Percentiles rank a stretch among this genome's conserved stretches.
These are phyloP conservation scores for Alloteropsis angusta DNA, from an alignment of 202 grass and related monocot species.

Conservation along the genomic window DNA sequence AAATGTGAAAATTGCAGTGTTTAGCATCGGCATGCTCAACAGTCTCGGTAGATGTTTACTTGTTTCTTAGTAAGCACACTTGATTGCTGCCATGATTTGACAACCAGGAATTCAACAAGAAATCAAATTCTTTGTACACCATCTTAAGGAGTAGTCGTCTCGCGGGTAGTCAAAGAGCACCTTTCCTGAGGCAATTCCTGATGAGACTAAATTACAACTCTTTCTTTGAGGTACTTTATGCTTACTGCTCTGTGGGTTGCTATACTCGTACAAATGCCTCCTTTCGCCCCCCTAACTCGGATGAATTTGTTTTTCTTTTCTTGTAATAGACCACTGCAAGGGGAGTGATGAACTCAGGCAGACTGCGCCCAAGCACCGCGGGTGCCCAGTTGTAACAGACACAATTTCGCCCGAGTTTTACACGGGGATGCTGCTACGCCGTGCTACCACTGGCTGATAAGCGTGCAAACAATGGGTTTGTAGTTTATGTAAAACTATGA, in stretches of 20 bases:
- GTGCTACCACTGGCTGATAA: background rate
- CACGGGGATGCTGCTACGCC: background rate
- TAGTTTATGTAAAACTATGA: conserved; percentile 28
- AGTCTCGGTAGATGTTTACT: background rate
- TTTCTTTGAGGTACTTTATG: conserved; percentile 68
- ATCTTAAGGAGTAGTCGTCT: conserved; percentile 84
- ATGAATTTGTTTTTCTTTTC: background rate
- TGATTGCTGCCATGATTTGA: background rate
- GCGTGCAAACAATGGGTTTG: too few species aligned
- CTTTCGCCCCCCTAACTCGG: background rate
- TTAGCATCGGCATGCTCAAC: background rate
- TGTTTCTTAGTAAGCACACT: conserved; percentile 11
- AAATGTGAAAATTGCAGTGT: background rate
- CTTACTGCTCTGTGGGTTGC: background rate
- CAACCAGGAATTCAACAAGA: conserved; percentile 91
- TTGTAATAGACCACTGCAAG: conserved; percentile 47
- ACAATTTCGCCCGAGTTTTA: background rate
- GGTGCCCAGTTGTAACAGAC: conserved; percentile 19
- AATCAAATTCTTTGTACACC: conserved; percentile 91
- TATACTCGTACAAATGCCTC: background rate
- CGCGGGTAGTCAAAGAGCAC: conserved; percentile 77
- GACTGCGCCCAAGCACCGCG: conserved; percentile 30
- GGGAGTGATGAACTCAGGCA: conserved; percentile 65
- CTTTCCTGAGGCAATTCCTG: conserved; percentile 86
- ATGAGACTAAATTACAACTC: conserved; percentile 87